A percentile compares a stretch with the other conserved stretches of the same genome.
phyloP scores from a whole-genome alignment of 176 grass and related monocot species.

The Areca catechu region DNA sequence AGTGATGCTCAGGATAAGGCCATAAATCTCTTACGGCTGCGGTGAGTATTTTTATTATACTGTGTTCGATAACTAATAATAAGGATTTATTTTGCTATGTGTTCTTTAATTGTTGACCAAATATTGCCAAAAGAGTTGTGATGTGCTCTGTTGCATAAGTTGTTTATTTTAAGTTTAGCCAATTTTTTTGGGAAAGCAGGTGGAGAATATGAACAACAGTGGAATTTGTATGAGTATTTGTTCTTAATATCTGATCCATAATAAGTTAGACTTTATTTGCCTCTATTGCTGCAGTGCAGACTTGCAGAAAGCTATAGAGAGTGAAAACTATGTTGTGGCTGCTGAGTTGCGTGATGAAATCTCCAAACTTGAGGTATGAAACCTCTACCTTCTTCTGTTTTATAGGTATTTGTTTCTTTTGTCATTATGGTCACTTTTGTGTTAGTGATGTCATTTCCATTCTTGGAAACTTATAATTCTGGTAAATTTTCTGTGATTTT shows the following conservation, averaged over 20 bases:
- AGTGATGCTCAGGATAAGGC: slow-evolving; percentile 88
- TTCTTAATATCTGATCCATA: slow-evolving; percentile 4
- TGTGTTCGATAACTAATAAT: no score
- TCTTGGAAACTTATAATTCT: no score
- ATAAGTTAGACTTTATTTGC: slow-evolving; percentile 15
- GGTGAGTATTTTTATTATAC: slow-evolving; percentile 33
- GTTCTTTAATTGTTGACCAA: no score
- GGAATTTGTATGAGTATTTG: neutral
- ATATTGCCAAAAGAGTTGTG: no score
- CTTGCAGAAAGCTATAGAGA: slow-evolving; percentile 82
- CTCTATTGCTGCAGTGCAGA: slow-evolving; percentile 66
- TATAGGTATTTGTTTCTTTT: no score
- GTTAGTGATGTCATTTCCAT: no score
- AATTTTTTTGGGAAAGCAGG: no score
- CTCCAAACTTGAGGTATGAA: slow-evolving; percentile 77
- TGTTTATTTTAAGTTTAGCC: no score
- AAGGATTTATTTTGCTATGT: no score
- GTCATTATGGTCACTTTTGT: no score
- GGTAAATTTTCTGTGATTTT: neutral
- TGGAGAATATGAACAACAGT: no score
- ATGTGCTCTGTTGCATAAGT: no score
- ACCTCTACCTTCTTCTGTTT: neutral
- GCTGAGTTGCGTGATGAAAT: slow-evolving; percentile 74
- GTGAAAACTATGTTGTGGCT: slow-evolving; percentile 83
- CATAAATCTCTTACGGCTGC: slow-evolving; percentile 61